phyloP scores from a whole-genome alignment of 2,329 filamentous ascomycete species.

The Pseudopithomyces maydicus region DNA sequence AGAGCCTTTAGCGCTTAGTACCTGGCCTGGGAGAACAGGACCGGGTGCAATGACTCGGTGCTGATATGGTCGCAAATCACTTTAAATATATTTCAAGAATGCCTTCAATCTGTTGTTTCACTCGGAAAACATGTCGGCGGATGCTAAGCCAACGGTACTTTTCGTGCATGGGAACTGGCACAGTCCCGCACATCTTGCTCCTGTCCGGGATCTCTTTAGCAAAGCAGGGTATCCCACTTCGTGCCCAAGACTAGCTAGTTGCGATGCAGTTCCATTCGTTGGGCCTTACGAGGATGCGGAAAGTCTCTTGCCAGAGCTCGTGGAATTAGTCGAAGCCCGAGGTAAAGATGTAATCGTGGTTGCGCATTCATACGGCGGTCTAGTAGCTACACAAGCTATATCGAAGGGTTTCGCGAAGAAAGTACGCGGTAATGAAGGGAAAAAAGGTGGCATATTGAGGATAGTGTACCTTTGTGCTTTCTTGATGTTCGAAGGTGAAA shows the following conservation, averaged over 20 bases:
- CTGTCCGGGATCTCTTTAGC: slow-evolving; percentile 3
- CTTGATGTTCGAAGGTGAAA: not conserved
- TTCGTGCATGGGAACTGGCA: slow-evolving; percentile 14
- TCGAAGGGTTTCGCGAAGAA: not conserved
- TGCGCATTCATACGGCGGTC: slow-evolving; percentile 10
- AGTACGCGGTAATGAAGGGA: not conserved
- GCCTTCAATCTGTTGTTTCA: no score
- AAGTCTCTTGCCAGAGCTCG: slow-evolving; percentile 4
- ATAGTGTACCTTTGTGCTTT: slow-evolving; percentile 11
- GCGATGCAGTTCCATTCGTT: not conserved
- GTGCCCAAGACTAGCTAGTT: not conserved
- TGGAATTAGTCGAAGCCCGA: not conserved
- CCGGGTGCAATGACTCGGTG: no score
- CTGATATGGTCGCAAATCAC: no score
- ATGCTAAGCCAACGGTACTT: slow-evolving; percentile 6
- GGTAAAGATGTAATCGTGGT: slow-evolving; percentile 12
- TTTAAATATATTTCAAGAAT: no score
- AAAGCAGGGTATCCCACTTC: slow-evolving; percentile 2
- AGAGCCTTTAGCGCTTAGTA: no score
- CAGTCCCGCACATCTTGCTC: slow-evolving; percentile 3
- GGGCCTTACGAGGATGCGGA: slow-evolving; percentile 4
- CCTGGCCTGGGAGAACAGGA: no score
- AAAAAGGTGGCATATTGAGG: slow-evolving; percentile 6
- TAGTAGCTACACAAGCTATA: slow-evolving; percentile 7
- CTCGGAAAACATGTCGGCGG: not conserved